These are phyloP conservation scores for Cytospora piceicola DNA, from an alignment of 2,329 filamentous ascomycete genomes.

Conservation along the genomic window DNA sequence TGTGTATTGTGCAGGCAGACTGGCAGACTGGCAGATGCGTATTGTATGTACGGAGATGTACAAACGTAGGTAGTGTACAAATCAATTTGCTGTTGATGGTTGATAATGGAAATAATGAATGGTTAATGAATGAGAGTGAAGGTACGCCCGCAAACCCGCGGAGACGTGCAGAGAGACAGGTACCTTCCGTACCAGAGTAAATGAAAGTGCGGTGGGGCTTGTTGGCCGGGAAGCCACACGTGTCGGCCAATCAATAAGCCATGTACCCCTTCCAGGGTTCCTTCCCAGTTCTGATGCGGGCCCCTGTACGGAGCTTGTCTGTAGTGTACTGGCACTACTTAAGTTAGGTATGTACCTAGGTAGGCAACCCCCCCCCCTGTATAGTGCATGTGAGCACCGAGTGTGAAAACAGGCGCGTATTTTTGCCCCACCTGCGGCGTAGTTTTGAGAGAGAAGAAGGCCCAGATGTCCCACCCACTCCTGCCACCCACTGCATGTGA, in stretches of 20 bases:
- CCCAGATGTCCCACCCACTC: too few relatives aligned
- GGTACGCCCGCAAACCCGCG: background rate
- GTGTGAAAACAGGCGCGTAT: background rate
- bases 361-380: too few relatives aligned
- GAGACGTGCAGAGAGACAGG: constrained; percentile 1
- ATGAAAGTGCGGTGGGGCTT: constrained; percentile 10
- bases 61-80: background rate
- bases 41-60: too few relatives aligned
- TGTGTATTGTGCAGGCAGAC: too few relatives aligned
- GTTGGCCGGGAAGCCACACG: constrained; percentile 18
- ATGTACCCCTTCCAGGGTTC: background rate
- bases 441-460: too few relatives aligned
- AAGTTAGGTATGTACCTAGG: too few relatives aligned
- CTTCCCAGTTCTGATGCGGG: constrained; percentile 1
- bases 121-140: background rate
- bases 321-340: too few relatives aligned
- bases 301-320: background rate
- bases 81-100: background rate
- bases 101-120: background rate
- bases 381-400: background rate
- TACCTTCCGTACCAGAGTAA: background rate
- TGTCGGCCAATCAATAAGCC: constrained; percentile 5
- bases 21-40: too few relatives aligned
- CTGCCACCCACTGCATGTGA: too few relatives aligned
- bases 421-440: too few relatives aligned